A percentile compares a stretch with the other conserved stretches of the same genome.
Conservation (phyloP, 192 early-diverging fungal genomes). For the Thamnidium elegans region DNA sequence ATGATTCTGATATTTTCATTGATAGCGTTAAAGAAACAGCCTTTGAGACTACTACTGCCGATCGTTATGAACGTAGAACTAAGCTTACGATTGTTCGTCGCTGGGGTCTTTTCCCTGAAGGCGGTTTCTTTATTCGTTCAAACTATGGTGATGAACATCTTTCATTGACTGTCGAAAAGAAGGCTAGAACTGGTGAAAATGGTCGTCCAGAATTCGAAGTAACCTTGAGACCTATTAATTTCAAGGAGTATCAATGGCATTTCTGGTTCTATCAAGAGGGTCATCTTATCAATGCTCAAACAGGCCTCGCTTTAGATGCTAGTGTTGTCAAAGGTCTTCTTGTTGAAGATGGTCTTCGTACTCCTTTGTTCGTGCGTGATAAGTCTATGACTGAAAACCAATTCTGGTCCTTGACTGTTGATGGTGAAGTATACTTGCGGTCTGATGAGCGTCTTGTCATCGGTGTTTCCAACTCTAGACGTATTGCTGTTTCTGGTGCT, state of each 20-base stretch:
- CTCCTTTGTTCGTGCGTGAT: conserved; percentile 8
- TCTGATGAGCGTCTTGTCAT: conserved; percentile 15
- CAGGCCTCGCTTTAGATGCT: conserved; percentile 18
- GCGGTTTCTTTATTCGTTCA: conserved; percentile 21
- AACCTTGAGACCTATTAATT: conserved; percentile 4
- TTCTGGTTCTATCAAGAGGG: conserved; percentile 24
- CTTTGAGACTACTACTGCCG: not conserved
- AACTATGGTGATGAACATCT: conserved; percentile 12
- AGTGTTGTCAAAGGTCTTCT: conserved; percentile 1
- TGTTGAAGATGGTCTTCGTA: conserved; percentile 15
- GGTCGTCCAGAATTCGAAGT: conserved; percentile 9
- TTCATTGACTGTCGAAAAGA: conserved; percentile 18
- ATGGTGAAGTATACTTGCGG: conserved; percentile 19
- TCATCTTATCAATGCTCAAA: conserved; percentile 22
- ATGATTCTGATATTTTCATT: conserved; percentile 2
- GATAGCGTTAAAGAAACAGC: not conserved
- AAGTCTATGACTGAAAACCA: conserved; percentile 15
- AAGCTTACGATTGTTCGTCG: conserved; percentile 11
- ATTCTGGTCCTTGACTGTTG: conserved; percentile 25
- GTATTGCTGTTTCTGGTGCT: conserved; percentile 9
- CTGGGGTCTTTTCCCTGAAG: conserved; percentile 26
- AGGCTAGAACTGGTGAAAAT: conserved; percentile 1
- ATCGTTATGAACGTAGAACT: not conserved
- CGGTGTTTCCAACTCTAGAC: conserved; percentile 10
- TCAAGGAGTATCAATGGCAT: conserved; percentile 16